Evolutionary conservation across 768 basidiomycete genomes (phyloP).

Genomic region (Cytidiella melzeri): DNA sequence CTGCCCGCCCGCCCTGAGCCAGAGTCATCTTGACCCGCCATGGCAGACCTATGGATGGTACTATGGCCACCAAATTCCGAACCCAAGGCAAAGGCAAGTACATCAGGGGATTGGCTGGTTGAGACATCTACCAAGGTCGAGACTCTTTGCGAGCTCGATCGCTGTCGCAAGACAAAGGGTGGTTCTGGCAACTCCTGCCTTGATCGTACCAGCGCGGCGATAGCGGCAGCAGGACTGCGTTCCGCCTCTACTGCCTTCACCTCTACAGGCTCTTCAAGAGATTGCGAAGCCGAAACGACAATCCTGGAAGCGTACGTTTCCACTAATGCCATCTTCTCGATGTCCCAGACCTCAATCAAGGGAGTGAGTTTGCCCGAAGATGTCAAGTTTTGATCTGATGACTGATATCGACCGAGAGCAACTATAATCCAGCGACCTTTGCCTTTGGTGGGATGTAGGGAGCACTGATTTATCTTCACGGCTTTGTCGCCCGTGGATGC

Average conservation of each 20-base stretch:
- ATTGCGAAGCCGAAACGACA: slow-evolving; percentile 37
- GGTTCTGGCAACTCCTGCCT: slow-evolving; percentile 37
- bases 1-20: background rate
- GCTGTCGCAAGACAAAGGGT: slow-evolving; percentile 10
- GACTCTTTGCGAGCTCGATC: slow-evolving; percentile 12
- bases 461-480: slow-evolving; percentile 65
- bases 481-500: slow-evolving; percentile 44
- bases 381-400: background rate
- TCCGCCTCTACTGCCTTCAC: slow-evolving; percentile 50
- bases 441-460: slow-evolving; percentile 81
- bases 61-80: slow-evolving; percentile 73
- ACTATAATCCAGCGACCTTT: slow-evolving; percentile 90
- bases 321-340: slow-evolving; percentile 73
- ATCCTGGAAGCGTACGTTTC: slow-evolving; percentile 70
- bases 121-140: slow-evolving; percentile 19
- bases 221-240: slow-evolving; percentile 61
- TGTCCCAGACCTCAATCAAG: slow-evolving; percentile 87
- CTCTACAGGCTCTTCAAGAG: slow-evolving; percentile 48
- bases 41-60: slow-evolving; percentile 27
- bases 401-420: slow-evolving; percentile 48
- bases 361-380: slow-evolving; percentile 33
- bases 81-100: slow-evolving; percentile 66
- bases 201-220: slow-evolving; percentile 73
- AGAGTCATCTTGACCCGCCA: slow-evolving; percentile 11
- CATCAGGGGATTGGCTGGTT: slow-evolving; percentile 47